Evolutionary conservation across 179 eudicot species (phyloP).

Genomic region (Camellia oleifera): DNA sequence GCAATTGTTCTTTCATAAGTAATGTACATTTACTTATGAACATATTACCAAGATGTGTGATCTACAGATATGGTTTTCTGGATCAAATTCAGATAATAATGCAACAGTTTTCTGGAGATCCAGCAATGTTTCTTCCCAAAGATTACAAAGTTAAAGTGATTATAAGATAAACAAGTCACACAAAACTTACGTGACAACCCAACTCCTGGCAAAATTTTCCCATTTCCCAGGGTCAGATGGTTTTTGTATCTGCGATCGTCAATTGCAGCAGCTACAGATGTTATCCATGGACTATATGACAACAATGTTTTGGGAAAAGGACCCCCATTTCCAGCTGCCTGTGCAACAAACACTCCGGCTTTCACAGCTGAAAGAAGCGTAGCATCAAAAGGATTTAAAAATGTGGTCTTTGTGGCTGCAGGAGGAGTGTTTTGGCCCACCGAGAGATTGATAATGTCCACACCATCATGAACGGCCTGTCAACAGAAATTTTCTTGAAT

Average conservation of each 20-base stretch:
- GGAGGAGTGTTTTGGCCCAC: constrained; percentile 95
- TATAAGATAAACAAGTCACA: background rate
- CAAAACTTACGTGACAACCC: constrained; percentile 78
- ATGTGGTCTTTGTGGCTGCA: constrained; percentile 73
- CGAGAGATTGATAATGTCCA: constrained; percentile 87
- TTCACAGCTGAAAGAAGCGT: constrained; percentile 79
- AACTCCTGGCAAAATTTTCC: constrained; percentile 62
- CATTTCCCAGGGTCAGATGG: constrained; percentile 73
- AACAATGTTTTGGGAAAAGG: constrained; percentile 80
- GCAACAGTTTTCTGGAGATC: background rate
- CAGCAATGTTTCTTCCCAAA: background rate
- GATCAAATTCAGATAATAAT: background rate
- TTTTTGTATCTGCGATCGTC: constrained; percentile 90
- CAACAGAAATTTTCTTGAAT: constrained; percentile 4
- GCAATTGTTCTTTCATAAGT: background rate
- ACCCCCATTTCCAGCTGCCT: constrained; percentile 96
- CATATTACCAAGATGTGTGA: background rate
- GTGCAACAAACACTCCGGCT: constrained; percentile 91
- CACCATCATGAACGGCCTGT: constrained; percentile 96
- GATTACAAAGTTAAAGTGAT: background rate
- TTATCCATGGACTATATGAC: constrained; percentile 94
- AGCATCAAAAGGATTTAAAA: constrained; percentile 82
- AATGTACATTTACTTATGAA: background rate
- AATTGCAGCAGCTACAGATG: constrained; percentile 89
- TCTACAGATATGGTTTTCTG: background rate